phyloP scores from a whole-genome alignment of 768 basidiomycete species.

The Amylocystis lapponica region DNA sequence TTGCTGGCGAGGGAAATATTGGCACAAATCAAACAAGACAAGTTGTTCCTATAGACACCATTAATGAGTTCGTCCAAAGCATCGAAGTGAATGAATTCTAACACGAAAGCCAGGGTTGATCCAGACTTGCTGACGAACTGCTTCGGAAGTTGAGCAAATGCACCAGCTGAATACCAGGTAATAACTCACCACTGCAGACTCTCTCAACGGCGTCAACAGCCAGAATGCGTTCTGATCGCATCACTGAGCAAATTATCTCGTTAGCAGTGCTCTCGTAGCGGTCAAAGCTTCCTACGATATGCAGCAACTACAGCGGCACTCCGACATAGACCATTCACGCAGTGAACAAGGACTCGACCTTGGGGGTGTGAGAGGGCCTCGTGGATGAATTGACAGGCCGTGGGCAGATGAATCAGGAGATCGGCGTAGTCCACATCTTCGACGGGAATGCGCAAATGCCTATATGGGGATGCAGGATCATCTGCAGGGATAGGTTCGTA shows the following conservation, averaged over 20 bases:
- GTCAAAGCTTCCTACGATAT: slow-evolving; percentile 48
- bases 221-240: slow-evolving; percentile 55
- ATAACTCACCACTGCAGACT: slow-evolving; percentile 50
- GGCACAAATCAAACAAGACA: slow-evolving; percentile 68
- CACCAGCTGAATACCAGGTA: neutral
- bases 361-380: slow-evolving; percentile 39
- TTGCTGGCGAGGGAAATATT: slow-evolving; percentile 54
- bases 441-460: slow-evolving; percentile 63
- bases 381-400: slow-evolving; percentile 58
- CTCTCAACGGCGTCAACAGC: slow-evolving; percentile 53
- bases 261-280: slow-evolving; percentile 1
- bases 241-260: slow-evolving; percentile 38
- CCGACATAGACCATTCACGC: slow-evolving; percentile 67
- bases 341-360: slow-evolving; percentile 65
- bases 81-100: slow-evolving; percentile 4
- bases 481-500: slow-evolving; percentile 67
- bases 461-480: slow-evolving; percentile 59
- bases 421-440: slow-evolving; percentile 47
- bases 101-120: slow-evolving; percentile 70
- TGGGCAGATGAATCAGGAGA: slow-evolving; percentile 59
- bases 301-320: slow-evolving; percentile 71
- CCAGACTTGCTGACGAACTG: slow-evolving; percentile 76
- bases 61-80: neutral
- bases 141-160: neutral
- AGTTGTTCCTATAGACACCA: slow-evolving; percentile 46